Evolutionary conservation across 1,139 yeast species (phyloP).

Genomic region (Taphrina pruni): DNA sequence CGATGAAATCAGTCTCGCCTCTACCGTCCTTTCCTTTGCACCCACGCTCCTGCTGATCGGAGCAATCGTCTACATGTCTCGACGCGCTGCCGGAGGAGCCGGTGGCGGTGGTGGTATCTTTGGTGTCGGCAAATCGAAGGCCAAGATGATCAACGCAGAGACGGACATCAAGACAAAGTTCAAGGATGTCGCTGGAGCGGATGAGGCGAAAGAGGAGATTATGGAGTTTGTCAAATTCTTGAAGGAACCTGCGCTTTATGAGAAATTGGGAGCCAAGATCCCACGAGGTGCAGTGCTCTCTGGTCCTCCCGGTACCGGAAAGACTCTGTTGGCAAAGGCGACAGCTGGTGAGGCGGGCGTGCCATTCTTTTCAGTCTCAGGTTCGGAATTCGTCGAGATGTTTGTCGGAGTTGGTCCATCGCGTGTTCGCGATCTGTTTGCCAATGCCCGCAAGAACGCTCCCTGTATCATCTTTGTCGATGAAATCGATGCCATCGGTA

Average conservation of each 20-base stretch:
- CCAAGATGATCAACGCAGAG: conserved; percentile 89
- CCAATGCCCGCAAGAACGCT: conserved; percentile 89
- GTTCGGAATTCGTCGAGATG: conserved; percentile 99
- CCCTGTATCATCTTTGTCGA: conserved; percentile 94
- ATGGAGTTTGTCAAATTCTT: conserved; percentile 96
- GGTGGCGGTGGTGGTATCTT: conserved; percentile 65
- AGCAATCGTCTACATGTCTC: conserved; percentile 76
- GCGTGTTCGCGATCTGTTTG: conserved; percentile 91
- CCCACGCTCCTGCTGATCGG: conserved; percentile 87
- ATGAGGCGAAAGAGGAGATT: conserved; percentile 96
- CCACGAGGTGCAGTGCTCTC: conserved; percentile 97
- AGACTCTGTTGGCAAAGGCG: conserved; percentile 94
- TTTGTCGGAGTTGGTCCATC: conserved; percentile 99
- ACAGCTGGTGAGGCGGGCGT: conserved; percentile 99
- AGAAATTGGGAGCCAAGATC: conserved; percentile 90
- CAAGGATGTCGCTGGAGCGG: conserved; percentile 95
- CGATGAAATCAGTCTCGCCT: conserved; percentile 68
- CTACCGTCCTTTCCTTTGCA: conserved; percentile 71
- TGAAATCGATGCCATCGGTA: conserved; percentile 98
- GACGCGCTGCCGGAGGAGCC: conserved; percentile 62
- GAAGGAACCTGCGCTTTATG: conserved; percentile 86
- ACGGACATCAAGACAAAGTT: conserved; percentile 86
- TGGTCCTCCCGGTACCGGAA: conserved; percentile 99
- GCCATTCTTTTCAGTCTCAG: conserved; percentile 91
- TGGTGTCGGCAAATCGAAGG: conserved; percentile 53